phyloP scores from a whole-genome alignment of 2,329 filamentous ascomycete species.

The Penicillium janthinellum region DNA sequence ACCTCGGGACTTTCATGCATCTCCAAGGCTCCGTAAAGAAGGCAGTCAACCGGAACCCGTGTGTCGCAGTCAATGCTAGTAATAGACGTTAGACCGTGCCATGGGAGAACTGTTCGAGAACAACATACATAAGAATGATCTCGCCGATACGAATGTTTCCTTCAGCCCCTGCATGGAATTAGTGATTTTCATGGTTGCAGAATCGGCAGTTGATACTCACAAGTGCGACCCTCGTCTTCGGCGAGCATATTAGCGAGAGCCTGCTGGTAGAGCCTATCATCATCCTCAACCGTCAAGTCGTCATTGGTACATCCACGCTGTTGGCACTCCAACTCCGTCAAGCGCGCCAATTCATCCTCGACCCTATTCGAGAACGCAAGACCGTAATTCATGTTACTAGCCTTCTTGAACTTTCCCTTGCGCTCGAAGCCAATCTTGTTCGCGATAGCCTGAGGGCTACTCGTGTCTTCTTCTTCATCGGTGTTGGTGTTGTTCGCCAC shows the following conservation, averaged over 20 bases:
- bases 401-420: slow-evolving; percentile 70
- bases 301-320: slow-evolving; percentile 10
- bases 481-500: background rate
- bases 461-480: slow-evolving; percentile 1
- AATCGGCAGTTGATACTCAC: slow-evolving; percentile 3
- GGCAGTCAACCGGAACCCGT: slow-evolving; percentile 66
- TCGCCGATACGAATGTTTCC: slow-evolving; percentile 85
- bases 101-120: background rate
- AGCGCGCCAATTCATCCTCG: slow-evolving; percentile 58
- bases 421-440: slow-evolving; percentile 53
- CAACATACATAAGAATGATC: slow-evolving; percentile 61
- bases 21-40: slow-evolving; percentile 69
- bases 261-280: slow-evolving; percentile 43
- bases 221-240: slow-evolving; percentile 41
- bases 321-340: slow-evolving; percentile 31
- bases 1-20: slow-evolving; percentile 71
- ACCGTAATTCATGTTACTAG: slow-evolving; percentile 75
- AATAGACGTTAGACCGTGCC: background rate
- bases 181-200: background rate
- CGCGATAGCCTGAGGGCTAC: slow-evolving; percentile 11
- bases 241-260: slow-evolving; percentile 50
- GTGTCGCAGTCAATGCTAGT: slow-evolving; percentile 65
- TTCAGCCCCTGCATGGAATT: slow-evolving; percentile 63
- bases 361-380: slow-evolving; percentile 63
- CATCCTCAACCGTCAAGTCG: slow-evolving; percentile 35